These are phyloP conservation scores for Aspergillus diversus DNA, from an alignment of 495 filamentous ascomycete genomes.

Conservation along the genomic window DNA sequence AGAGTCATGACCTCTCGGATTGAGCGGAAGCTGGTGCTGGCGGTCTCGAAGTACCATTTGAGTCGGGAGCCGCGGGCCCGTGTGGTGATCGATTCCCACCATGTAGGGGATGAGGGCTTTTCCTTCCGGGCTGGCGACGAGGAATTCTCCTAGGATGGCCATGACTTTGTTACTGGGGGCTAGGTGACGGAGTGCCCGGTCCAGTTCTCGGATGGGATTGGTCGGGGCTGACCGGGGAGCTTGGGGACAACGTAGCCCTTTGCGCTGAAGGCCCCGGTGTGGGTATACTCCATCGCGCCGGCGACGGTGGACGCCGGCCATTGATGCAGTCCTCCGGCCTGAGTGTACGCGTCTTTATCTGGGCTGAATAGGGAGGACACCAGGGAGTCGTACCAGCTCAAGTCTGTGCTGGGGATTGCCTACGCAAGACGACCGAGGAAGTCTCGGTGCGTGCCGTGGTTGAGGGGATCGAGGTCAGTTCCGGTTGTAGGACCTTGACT, in stretches of 20 bases:
- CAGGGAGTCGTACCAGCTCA: conserved; percentile 2
- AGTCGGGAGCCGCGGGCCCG: neutral
- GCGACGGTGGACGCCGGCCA: neutral
- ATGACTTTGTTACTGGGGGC: neutral
- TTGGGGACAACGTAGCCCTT: neutral
- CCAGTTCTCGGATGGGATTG: neutral
- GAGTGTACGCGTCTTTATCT: neutral
- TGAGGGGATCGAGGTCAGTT: neutral
- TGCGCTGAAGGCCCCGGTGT: neutral
- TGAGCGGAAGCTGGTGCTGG: neutral
- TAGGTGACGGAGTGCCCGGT: neutral
- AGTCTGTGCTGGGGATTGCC: neutral
- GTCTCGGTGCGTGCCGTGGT: neutral
- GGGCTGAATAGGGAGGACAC: neutral
- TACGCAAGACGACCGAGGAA: neutral
- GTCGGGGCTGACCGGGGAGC: neutral
- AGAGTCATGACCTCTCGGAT: conserved; percentile 10
- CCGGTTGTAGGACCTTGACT: neutral
- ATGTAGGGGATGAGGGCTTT: neutral
- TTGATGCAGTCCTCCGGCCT: neutral
- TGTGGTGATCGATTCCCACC: conserved; percentile 3
- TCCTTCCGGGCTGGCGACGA: neutral
- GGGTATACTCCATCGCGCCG: neutral
- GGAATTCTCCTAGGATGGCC: neutral
- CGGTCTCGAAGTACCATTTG: conserved; percentile 9